Percentiles rank a stretch among this genome's conserved stretches.
Evolutionary conservation across 2,329 filamentous ascomycete genomes (phyloP).

Genomic region (Trichoderma koningiopsis): DNA sequence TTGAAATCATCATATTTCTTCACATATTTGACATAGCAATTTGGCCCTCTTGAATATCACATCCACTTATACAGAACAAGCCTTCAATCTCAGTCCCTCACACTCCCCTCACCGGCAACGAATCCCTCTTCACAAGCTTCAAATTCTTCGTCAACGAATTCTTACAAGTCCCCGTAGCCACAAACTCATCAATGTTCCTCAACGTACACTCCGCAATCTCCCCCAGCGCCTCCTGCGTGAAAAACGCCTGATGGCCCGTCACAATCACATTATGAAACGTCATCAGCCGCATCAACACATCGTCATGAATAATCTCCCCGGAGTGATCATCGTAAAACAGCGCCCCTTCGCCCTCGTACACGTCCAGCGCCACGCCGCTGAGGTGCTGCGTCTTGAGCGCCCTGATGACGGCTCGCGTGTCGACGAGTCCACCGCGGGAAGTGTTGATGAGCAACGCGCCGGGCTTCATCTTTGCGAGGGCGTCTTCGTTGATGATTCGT

Average conservation of each 20-base stretch:
- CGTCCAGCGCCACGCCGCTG: slow-evolving; percentile 66
- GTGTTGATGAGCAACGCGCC: slow-evolving; percentile 68
- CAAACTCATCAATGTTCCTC: slow-evolving; percentile 55
- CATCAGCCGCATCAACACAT: slow-evolving; percentile 65
- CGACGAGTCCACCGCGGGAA: slow-evolving; percentile 65
- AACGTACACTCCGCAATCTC: slow-evolving; percentile 65
- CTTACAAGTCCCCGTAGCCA: slow-evolving; percentile 35
- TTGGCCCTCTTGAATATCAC: background rate
- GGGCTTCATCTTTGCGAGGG: slow-evolving; percentile 58
- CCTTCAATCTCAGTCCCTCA: background rate
- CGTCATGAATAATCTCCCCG: slow-evolving; percentile 65
- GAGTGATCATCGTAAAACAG: slow-evolving; percentile 69
- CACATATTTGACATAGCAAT: background rate
- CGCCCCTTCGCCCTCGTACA: slow-evolving; percentile 66
- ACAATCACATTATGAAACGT: slow-evolving; percentile 70
- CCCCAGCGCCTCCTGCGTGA: slow-evolving; percentile 64
- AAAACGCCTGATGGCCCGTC: slow-evolving; percentile 70
- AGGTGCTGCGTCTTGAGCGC: slow-evolving; percentile 63
- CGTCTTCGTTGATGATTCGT: slow-evolving; percentile 60
- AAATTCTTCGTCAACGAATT: slow-evolving; percentile 39
- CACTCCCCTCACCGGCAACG: slow-evolving; percentile 31
- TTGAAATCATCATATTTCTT: background rate
- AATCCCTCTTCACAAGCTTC: background rate
- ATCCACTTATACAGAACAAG: background rate
- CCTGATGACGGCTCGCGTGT: slow-evolving; percentile 60